Conservation (phyloP, 2,329 filamentous ascomycete genomes). For the Colletotrichum sp. region DNA sequence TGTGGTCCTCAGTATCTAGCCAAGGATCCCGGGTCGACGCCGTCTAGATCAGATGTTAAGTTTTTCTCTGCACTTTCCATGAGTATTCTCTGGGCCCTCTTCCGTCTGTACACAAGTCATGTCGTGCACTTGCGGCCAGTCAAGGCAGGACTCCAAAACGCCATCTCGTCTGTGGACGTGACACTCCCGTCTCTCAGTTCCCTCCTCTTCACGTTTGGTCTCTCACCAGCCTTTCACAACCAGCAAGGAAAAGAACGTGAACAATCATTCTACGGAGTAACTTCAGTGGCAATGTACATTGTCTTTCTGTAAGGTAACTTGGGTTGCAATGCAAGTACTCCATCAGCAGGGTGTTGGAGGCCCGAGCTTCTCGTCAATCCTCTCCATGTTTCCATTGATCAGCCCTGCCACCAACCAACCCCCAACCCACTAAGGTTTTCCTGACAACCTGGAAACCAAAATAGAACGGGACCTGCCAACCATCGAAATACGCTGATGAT, state of each 20-base stretch:
- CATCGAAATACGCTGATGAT: background rate
- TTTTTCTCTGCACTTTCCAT: background rate
- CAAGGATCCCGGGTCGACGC: background rate
- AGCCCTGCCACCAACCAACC: background rate
- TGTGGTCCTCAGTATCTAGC: background rate
- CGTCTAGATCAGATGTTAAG: background rate
- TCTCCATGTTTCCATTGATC: constrained; percentile 9
- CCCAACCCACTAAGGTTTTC: background rate
- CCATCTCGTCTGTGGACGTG: background rate
- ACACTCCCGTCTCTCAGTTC: background rate
- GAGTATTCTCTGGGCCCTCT: background rate
- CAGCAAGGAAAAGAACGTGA: background rate
- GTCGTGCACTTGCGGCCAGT: background rate
- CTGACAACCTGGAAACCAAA: background rate
- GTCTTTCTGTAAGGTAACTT: background rate
- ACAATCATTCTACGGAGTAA: background rate
- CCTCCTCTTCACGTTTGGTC: background rate
- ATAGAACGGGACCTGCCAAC: background rate
- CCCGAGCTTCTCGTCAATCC: constrained; percentile 7
- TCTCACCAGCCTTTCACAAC: background rate
- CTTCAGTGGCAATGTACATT: background rate
- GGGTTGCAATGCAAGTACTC: background rate
- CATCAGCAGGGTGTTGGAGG: background rate
- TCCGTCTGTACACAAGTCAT: background rate
- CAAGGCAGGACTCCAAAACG: background rate